These are phyloP conservation scores for Allium sativum DNA, from an alignment of 106 monocot genomes.

Conservation along the genomic window DNA sequence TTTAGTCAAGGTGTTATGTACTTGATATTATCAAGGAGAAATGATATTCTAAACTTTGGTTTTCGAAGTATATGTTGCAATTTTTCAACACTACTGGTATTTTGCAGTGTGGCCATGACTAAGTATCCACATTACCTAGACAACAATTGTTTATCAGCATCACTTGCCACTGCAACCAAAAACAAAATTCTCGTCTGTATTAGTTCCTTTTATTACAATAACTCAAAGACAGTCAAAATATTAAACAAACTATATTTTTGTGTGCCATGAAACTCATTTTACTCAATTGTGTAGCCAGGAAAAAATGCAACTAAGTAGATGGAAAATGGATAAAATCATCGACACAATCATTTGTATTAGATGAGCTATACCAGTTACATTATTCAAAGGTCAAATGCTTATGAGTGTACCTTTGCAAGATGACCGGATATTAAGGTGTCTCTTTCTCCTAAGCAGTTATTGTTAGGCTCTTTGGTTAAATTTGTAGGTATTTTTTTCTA, in stretches of 20 bases:
- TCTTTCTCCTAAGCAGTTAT: constrained; percentile 34
- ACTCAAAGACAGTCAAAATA: neutral
- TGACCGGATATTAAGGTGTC: constrained; percentile 26
- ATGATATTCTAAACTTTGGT: too few species aligned
- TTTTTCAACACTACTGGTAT: neutral
- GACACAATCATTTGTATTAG: constrained; percentile 45
- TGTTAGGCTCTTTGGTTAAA: constrained; percentile 63
- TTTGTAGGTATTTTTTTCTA: constrained; percentile 24
- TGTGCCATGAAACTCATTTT: too few species aligned
- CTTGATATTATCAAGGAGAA: too few species aligned
- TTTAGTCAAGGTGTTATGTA: too few species aligned
- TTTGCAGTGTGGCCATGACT: constrained; percentile 20
- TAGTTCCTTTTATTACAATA: constrained; percentile 16
- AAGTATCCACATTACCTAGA: constrained; percentile 21
- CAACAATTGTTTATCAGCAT: constrained; percentile 14
- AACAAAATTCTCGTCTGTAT: constrained; percentile 28
- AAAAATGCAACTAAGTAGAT: constrained; percentile 23
- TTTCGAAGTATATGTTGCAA: neutral
- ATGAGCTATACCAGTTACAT: constrained; percentile 32
- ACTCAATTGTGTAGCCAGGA: constrained; percentile 43
- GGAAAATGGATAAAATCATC: constrained; percentile 41
- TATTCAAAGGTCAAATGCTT: constrained; percentile 37
- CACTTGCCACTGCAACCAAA: constrained; percentile 19
- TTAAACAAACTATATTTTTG: too few species aligned
- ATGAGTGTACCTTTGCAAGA: constrained; percentile 6